phyloP scores from a whole-genome alignment of 768 basidiomycete genomes.

The Podaxis sp. region DNA sequence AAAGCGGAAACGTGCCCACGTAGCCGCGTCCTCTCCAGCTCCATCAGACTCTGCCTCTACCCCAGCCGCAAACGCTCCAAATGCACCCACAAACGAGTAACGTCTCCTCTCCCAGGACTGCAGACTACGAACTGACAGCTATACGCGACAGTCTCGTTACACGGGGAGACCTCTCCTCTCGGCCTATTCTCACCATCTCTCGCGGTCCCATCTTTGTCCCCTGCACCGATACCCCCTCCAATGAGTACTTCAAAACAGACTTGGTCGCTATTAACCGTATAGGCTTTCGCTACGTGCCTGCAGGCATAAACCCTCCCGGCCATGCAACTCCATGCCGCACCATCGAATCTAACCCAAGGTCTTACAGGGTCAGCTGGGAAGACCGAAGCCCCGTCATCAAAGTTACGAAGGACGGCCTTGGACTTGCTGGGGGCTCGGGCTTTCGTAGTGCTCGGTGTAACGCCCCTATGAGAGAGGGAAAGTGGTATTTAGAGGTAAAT shows the following conservation, averaged over 20 bases:
- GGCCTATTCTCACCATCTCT: constrained; percentile 69
- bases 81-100: constrained; percentile 8
- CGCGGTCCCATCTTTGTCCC: constrained; percentile 70
- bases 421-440: constrained; percentile 78
- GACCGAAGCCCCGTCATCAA: constrained; percentile 80
- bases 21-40: constrained; percentile 50
- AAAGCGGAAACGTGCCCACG: constrained; percentile 56
- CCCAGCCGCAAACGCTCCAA: constrained; percentile 24
- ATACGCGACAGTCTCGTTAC: constrained; percentile 48
- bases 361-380: constrained; percentile 82
- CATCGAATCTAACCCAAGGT: constrained; percentile 72
- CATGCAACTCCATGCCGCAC: constrained; percentile 64
- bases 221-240: constrained; percentile 37
- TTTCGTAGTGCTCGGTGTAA: constrained; percentile 90
- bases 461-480: constrained; percentile 82
- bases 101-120: background rate
- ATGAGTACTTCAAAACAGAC: constrained; percentile 64
- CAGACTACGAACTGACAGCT: constrained; percentile 8
- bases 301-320: constrained; percentile 63
- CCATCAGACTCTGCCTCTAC: constrained; percentile 47
- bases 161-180: constrained; percentile 63
- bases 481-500: constrained; percentile 92
- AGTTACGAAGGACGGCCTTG: constrained; percentile 74
- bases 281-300: constrained; percentile 77
- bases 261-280: constrained; percentile 69